Percentiles rank a stretch among this genome's conserved stretches.
Conservation (phyloP, 1,284 basidiomycete genomes). For the Leccinum griseonigrum region DNA sequence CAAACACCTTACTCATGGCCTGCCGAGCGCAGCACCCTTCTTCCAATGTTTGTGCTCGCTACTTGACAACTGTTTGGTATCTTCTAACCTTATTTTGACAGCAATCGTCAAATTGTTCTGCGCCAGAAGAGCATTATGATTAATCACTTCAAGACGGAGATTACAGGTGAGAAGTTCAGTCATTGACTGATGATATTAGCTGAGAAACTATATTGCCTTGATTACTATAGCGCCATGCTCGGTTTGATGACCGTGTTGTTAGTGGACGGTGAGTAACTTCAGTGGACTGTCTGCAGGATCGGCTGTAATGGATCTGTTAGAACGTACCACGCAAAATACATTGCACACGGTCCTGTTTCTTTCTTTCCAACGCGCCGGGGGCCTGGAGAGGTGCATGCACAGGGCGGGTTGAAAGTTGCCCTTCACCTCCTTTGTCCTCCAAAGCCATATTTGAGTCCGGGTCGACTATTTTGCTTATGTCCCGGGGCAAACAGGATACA, state of each 20-base stretch:
- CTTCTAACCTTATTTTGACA: constrained; percentile 30
- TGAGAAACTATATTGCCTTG: constrained; percentile 51
- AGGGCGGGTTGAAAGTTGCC: constrained; percentile 79
- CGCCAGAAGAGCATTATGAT: constrained; percentile 75
- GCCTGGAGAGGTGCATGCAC: constrained; percentile 73
- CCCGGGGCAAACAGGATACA: constrained; percentile 75
- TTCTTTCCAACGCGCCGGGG: constrained; percentile 72
- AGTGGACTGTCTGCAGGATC: neutral
- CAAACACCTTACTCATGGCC: constrained; percentile 78
- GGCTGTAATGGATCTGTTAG: constrained; percentile 38
- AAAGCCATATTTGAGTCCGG: constrained; percentile 83
- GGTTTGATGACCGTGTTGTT: constrained; percentile 72
- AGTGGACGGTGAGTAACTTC: constrained; percentile 69
- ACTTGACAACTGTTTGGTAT: neutral
- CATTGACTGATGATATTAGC: constrained; percentile 34
- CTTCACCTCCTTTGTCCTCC: constrained; percentile 77
- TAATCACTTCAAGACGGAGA: constrained; percentile 63
- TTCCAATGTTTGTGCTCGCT: constrained; percentile 71
- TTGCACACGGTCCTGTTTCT: constrained; percentile 82
- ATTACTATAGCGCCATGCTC: constrained; percentile 78
- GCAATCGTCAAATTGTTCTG: constrained; percentile 88
- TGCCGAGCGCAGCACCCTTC: constrained; percentile 80
- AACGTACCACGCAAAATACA: constrained; percentile 70
- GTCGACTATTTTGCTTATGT: constrained; percentile 74
- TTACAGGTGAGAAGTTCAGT: constrained; percentile 45